phyloP scores from a whole-genome alignment of 371 early-diverging fungal species.

The Homolaphlyctis polyrhiza region DNA sequence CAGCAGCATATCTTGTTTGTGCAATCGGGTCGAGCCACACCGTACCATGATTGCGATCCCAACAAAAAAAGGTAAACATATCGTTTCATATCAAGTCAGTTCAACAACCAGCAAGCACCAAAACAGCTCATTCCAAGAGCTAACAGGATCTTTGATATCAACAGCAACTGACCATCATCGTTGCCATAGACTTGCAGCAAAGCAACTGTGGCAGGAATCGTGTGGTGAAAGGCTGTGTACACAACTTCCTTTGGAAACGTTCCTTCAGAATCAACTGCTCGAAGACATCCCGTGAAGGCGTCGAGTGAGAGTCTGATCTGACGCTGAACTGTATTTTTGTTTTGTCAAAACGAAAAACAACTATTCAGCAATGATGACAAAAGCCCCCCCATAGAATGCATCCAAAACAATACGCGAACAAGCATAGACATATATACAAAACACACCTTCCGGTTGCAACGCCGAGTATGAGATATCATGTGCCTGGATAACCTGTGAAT shows the following conservation, averaged over 20 bases:
- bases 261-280: background rate
- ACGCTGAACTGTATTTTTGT: background rate
- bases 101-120: too few relatives aligned
- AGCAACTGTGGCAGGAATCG: background rate
- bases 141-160: too few relatives aligned
- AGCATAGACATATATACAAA: background rate
- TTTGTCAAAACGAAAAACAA: too few relatives aligned
- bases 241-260: slow-evolving; percentile 1
- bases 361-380: too few relatives aligned
- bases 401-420: background rate
- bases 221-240: background rate
- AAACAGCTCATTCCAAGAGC: too few relatives aligned
- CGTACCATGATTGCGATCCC: background rate
- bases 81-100: too few relatives aligned
- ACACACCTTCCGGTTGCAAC: background rate
- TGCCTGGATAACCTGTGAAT: background rate
- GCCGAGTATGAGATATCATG: background rate
- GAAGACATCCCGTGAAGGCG: background rate
- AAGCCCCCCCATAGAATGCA: too few relatives aligned
- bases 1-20: background rate
- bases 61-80: background rate
- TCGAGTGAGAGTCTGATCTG: background rate
- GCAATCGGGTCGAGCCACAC: background rate
- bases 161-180: background rate
- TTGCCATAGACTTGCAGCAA: background rate